Conservation (phyloP, 345 rosid species). For the Euphorbia pulcherrima region DNA sequence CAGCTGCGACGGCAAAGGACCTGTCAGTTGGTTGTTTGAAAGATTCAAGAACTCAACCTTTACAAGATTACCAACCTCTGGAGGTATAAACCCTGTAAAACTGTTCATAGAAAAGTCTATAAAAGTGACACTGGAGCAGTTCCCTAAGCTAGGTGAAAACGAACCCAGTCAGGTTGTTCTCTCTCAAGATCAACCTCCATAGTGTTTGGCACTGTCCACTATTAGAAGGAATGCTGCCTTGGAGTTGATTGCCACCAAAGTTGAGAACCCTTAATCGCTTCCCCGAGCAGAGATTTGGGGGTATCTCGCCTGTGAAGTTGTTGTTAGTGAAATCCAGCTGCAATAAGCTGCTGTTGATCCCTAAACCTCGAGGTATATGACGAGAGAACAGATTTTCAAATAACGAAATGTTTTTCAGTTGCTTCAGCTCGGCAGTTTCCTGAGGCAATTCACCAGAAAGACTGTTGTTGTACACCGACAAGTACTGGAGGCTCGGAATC, state of each 20-base stretch:
- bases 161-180: constrained; percentile 55
- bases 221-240: constrained; percentile 54
- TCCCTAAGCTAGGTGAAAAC: constrained; percentile 52
- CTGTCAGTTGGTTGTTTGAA: constrained; percentile 56
- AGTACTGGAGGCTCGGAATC: constrained; percentile 45
- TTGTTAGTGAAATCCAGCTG: constrained; percentile 61
- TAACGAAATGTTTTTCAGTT: constrained; percentile 45
- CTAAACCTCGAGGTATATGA: constrained; percentile 53
- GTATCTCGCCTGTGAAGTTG: constrained; percentile 58
- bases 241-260: constrained; percentile 56
- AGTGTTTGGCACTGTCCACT: constrained; percentile 54
- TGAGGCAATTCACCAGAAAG: constrained; percentile 65
- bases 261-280: constrained; percentile 44
- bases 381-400: constrained; percentile 58
- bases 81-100: constrained; percentile 53
- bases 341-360: constrained; percentile 58
- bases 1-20: constrained; percentile 59
- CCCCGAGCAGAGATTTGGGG: constrained; percentile 62
- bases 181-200: constrained; percentile 53
- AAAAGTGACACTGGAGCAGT: constrained; percentile 39
- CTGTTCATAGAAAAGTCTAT: constrained; percentile 60
- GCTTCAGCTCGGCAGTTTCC: constrained; percentile 56
- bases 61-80: constrained; percentile 48
- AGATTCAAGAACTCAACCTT: constrained; percentile 43
- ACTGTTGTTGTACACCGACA: constrained; percentile 55